Evolutionary conservation across 2,329 filamentous ascomycete genomes (phyloP).

Genomic region (Monascus ruber): DNA sequence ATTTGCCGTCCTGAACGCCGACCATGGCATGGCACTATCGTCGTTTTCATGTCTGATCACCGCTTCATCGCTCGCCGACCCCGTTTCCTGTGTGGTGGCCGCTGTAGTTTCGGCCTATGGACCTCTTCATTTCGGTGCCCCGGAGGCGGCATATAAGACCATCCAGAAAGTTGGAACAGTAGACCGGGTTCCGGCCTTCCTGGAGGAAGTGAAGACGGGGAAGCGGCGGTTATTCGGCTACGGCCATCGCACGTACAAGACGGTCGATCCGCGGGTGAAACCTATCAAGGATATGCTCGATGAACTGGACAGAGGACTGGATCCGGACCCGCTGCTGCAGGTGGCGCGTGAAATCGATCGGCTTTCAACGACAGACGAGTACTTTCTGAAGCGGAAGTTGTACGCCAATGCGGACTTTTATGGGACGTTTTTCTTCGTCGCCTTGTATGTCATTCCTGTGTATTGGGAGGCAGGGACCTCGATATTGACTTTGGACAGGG

Average conservation of each 20-base stretch:
- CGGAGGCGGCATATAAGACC: slow-evolving; percentile 43
- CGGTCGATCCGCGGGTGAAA: slow-evolving; percentile 15
- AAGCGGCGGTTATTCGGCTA: slow-evolving; percentile 19
- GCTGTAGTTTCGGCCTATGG: slow-evolving; percentile 46
- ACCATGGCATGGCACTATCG: slow-evolving; percentile 49
- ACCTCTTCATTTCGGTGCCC: slow-evolving; percentile 49
- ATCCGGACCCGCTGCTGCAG: slow-evolving; percentile 22
- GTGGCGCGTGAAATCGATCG: slow-evolving; percentile 30
- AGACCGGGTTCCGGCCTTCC: slow-evolving; percentile 18
- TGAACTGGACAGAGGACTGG: slow-evolving; percentile 8
- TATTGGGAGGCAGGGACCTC: too few species aligned
- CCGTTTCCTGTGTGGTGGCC: slow-evolving; percentile 41
- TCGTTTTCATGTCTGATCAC: slow-evolving; percentile 47
- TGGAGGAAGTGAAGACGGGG: slow-evolving; percentile 17
- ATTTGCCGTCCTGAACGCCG: slow-evolving; percentile 46
- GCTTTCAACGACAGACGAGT: slow-evolving; percentile 24
- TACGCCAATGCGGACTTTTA: slow-evolving; percentile 31
- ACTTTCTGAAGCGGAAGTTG: slow-evolving; percentile 25
- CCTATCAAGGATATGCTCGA: slow-evolving; percentile 15
- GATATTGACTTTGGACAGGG: too few species aligned
- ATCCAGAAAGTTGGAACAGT: slow-evolving; percentile 11
- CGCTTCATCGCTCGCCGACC: slow-evolving; percentile 46
- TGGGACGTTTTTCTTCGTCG: slow-evolving; percentile 27
- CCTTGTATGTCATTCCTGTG: slow-evolving; percentile 11
- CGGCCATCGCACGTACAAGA: slow-evolving; percentile 22